Conservation (phyloP, 352 stramenopile genomes). For the Phytophthora foliorum region DNA sequence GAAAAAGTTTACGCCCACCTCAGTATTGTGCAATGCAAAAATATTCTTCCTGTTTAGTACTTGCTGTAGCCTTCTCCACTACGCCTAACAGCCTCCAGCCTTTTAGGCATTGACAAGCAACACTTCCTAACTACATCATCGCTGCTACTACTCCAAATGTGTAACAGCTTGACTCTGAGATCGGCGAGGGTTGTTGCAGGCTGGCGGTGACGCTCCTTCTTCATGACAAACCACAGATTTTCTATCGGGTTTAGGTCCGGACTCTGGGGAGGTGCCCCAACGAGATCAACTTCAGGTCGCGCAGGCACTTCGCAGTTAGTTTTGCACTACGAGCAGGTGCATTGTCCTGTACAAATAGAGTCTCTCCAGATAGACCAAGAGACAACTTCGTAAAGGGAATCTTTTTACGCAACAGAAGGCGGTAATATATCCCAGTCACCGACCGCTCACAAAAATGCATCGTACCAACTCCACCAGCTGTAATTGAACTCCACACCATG, state of each 20-base stretch:
- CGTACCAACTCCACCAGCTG: conserved; percentile 4
- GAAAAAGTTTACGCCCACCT: conserved; percentile 25
- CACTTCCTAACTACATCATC: too few relatives aligned
- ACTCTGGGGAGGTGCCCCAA: conserved; percentile 12
- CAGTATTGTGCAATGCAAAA: too few relatives aligned
- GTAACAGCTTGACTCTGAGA: too few relatives aligned
- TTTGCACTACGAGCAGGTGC: conserved; percentile 6
- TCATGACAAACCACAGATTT: conserved; percentile 12
- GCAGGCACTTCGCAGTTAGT: conserved; percentile 1
- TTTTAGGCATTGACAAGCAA: too few relatives aligned
- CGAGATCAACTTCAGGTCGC: conserved; percentile 3
- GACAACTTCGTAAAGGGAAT: conserved; percentile 4
- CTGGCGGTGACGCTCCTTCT: not conserved
- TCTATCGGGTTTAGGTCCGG: conserved; percentile 21
- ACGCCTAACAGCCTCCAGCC: too few relatives aligned
- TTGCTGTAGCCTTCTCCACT: too few relatives aligned
- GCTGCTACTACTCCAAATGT: too few relatives aligned
- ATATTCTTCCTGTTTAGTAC: conserved; percentile 21
- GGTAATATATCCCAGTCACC: conserved; percentile 10
- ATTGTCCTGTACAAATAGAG: conserved; percentile 16
- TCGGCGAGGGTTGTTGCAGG: too few relatives aligned
- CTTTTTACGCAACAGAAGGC: not conserved
- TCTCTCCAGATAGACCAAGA: not conserved
- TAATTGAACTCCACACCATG: conserved; percentile 13
- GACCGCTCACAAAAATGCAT: conserved; percentile 9